Evolutionary conservation across 306 rosid genomes (phyloP), one percentile per base, ranked within the genome.

Genomic region (Dalbergia oliveri): DNA sequence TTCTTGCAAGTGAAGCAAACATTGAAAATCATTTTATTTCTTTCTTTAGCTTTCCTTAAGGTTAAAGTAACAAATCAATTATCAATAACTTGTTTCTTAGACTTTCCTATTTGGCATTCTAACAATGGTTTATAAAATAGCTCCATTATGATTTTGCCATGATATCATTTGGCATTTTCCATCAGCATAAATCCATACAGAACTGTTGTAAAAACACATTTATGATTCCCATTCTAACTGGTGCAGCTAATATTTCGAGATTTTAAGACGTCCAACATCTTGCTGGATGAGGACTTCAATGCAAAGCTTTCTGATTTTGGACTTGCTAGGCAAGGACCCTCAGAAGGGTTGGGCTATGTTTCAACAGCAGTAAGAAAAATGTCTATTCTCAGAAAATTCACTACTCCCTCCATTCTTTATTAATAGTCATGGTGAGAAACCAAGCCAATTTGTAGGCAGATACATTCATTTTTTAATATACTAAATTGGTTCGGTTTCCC

Each of bases 241-340:
- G 18, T 84, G 90, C 97, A 95, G 99, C 92, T 95, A 62, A 95
- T 95, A 80, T 95, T 95, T 73, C 97, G 99, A 4, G 99, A 95
- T 85, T 95, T 95, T 63, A 95, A 95, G 84, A 88, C 96, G 1
- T 93, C 99, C 60, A 95, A 95, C 74, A 80, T 95, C 84, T 78
- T 95, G 71, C 92, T 95, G 49, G 99, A 95, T 41, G 98, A 85
- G 87, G 97, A 91, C 33, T 93, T 90, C 78, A 93, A 86, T 86
- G 99, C 98, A 11, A 95, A 95, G 86, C 99, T 95, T 85, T 95
- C 99, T 9, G 99, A 95, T 88, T 95, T 95, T 72, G 99, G 99
- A 82, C 89, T 95, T n/a, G 99, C 99, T 13, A 87, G 98, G 82
- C 99, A 91, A 85, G 99, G 99, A 82, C 99, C 99, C 69, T 65